Conservation (phyloP, 441 rosid genomes). For the California macrophylla region DNA sequence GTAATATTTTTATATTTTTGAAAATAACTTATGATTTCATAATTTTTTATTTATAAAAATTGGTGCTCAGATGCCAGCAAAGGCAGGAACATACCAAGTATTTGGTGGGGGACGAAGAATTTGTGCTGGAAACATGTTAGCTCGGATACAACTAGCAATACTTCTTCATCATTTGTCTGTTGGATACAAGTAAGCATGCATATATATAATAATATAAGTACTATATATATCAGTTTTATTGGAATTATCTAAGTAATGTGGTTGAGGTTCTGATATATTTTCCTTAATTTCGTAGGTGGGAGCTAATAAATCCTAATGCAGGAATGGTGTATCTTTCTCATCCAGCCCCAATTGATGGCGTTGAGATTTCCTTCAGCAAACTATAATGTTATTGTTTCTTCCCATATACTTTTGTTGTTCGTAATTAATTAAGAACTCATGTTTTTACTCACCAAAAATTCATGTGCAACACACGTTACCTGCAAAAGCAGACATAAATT, state of each 20-base stretch:
- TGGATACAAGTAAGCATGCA: conserved; percentile 33
- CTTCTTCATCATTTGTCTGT: conserved; percentile 33
- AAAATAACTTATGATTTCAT: too few species aligned
- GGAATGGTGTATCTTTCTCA: conserved; percentile 20
- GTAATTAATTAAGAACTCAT: not conserved
- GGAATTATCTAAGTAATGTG: not conserved
- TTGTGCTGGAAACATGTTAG: conserved; percentile 34
- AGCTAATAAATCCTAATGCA: conserved; percentile 30
- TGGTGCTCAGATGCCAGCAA: conserved; percentile 19
- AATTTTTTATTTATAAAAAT: not conserved
- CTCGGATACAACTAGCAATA: conserved; percentile 25
- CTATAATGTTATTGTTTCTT: not conserved
- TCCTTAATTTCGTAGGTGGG: conserved; percentile 27
- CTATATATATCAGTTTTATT: too few species aligned
- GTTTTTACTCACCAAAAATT: too few species aligned
- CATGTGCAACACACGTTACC: too few species aligned
- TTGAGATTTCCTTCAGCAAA: conserved; percentile 19
- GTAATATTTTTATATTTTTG: too few species aligned
- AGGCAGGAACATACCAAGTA: conserved; percentile 23
- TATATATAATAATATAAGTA: too few species aligned
- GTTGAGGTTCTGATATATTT: not conserved
- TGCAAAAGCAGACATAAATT: too few species aligned
- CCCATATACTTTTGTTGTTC: not conserved
- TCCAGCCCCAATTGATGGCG: conserved; percentile 30
- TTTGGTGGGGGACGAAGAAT: conserved; percentile 31